Conservation (phyloP, 2,329 filamentous ascomycete genomes). For the Mycogone perniciosa region DNA sequence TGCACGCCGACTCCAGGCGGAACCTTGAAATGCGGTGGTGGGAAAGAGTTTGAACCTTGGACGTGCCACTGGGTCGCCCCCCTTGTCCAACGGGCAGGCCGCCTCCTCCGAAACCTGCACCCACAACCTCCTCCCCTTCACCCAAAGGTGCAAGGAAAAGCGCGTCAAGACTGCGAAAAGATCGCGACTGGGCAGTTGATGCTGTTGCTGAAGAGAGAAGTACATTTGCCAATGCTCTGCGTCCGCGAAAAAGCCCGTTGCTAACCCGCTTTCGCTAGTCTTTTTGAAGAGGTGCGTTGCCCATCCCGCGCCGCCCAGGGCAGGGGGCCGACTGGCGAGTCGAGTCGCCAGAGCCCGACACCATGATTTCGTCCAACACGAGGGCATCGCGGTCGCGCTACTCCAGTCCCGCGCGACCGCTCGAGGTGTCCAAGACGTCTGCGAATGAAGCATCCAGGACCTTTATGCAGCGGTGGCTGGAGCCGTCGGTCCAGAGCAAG, state of each 20-base stretch:
- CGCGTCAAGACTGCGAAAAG: constrained; percentile 25
- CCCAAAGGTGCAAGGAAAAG: constrained; percentile 21
- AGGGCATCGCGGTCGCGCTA: constrained; percentile 50
- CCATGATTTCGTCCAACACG: constrained; percentile 38
- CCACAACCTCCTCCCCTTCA: constrained; percentile 18
- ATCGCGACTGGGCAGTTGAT: constrained; percentile 29
- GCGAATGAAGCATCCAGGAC: constrained; percentile 35
- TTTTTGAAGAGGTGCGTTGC: constrained; percentile 27
- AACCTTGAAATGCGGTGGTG: constrained; percentile 9
- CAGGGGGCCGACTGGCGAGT: constrained; percentile 14
- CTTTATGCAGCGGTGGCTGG: constrained; percentile 53
- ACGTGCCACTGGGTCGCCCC: constrained; percentile 17
- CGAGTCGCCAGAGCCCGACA: constrained; percentile 11
- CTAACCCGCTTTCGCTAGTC: constrained; percentile 16
- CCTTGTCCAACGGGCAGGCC: constrained; percentile 21
- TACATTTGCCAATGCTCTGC: constrained; percentile 13
- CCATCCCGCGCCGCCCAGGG: constrained; percentile 15
- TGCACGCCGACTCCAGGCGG: constrained; percentile 3
- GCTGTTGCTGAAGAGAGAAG: constrained; percentile 25
- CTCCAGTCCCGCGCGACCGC: constrained; percentile 45
- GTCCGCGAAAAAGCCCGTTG: constrained; percentile 9
- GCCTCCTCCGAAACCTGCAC: constrained; percentile 20
- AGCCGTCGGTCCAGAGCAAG: constrained; percentile 52
- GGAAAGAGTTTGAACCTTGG: constrained; percentile 14
- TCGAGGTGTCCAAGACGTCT: constrained; percentile 33